These are phyloP conservation scores for Hanseniaspora thailandica DNA, from an alignment of 805 yeast species.

Conservation along the genomic window DNA sequence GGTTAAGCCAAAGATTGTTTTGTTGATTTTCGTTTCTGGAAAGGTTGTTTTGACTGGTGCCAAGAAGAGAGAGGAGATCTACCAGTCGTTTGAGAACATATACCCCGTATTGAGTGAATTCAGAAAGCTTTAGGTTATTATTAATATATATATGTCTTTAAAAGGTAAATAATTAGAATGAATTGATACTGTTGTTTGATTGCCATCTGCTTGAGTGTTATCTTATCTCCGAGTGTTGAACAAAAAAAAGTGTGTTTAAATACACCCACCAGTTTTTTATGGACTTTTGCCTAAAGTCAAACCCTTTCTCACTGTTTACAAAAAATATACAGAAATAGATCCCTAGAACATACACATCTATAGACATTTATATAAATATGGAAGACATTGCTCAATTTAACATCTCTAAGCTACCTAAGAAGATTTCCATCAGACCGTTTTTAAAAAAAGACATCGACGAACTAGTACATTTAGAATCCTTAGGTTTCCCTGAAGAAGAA, in stretches of 20 bases:
- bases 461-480: constrained; percentile 47
- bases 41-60: constrained; percentile 98
- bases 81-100: constrained; percentile 95
- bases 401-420: constrained; percentile 12
- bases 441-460: constrained; percentile 45
- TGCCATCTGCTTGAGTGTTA: too few relatives aligned
- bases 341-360: neutral
- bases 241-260: too few relatives aligned
- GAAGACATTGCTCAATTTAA: constrained; percentile 12
- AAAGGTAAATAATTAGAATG: too few relatives aligned
- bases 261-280: too few relatives aligned
- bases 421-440: constrained; percentile 11
- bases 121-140: constrained; percentile 45
- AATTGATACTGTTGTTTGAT: too few relatives aligned
- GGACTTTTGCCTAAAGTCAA: too few relatives aligned
- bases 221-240: too few relatives aligned
- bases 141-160: neutral
- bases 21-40: constrained; percentile 91
- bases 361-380: neutral
- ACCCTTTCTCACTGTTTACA: neutral
- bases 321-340: neutral
- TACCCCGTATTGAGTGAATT: constrained; percentile 97
- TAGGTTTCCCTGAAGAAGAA: constrained; percentile 61
- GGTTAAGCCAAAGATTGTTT: constrained; percentile 97
- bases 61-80: constrained; percentile 95